phyloP scores from a whole-genome alignment of 2,329 filamentous ascomycete genomes.

The Trichoderma semiorbis region DNA sequence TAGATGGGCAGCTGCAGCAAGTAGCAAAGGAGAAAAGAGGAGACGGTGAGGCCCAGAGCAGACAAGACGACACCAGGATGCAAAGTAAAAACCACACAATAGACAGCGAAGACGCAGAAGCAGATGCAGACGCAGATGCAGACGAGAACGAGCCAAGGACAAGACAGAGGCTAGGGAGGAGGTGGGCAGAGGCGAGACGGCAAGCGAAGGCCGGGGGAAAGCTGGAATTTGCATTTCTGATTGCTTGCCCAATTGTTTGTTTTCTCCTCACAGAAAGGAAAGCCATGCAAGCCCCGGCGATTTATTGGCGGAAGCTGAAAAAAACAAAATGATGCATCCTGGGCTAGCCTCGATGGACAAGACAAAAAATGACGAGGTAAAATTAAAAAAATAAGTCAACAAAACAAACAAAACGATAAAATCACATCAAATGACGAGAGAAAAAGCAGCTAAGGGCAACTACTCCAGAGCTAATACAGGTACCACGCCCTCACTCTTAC shows the following conservation, averaged over 20 bases:
- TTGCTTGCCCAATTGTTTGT: neutral
- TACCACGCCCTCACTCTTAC: neutral
- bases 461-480: constrained; percentile 10
- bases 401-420: neutral
- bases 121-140: neutral
- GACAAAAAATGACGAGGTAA: neutral
- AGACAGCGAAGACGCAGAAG: neutral
- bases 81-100: neutral
- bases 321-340: neutral
- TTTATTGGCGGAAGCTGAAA: neutral
- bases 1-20: neutral
- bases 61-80: neutral
- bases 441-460: neutral
- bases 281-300: neutral
- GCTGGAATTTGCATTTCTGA: neutral
- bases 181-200: neutral
- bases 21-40: neutral
- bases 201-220: neutral
- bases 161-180: neutral
- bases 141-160: neutral
- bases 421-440: neutral
- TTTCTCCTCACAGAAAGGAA: neutral
- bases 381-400: neutral
- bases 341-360: neutral
- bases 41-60: neutral